A percentile compares a stretch with the other conserved stretches of the same genome.
Evolutionary conservation across 106 monocot species (phyloP).

Genomic region (Phalaenopsis equestris): DNA sequence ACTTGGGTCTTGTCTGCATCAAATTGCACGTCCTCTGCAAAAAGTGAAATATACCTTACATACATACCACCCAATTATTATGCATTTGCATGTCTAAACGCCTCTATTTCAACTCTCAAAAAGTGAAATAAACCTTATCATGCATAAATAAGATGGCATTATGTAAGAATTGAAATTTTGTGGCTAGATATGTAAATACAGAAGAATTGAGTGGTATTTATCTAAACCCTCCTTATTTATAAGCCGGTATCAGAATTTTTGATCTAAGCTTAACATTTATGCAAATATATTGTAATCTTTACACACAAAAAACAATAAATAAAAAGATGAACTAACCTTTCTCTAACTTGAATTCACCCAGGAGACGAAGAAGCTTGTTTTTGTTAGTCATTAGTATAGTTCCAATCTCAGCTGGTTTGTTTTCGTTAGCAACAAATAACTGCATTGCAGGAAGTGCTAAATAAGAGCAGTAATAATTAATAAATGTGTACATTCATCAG

Average conservation of each 20-base stretch:
- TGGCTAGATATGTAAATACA: no score
- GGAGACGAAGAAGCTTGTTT: slow-evolving; percentile 79
- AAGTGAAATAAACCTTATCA: no score
- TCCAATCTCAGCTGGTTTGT: slow-evolving; percentile 75
- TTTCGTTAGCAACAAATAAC: slow-evolving; percentile 86
- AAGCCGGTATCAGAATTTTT: neutral
- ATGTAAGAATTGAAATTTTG: no score
- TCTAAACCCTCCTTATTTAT: no score
- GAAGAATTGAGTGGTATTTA: no score
- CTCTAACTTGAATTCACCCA: slow-evolving; percentile 62
- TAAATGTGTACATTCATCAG: neutral
- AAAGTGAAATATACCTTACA: neutral
- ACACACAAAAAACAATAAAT: neutral
- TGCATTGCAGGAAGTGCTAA: slow-evolving; percentile 8
- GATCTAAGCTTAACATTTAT: neutral
- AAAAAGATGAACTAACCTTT: slow-evolving; percentile 48
- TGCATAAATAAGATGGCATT: no score
- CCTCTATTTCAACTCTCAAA: no score
- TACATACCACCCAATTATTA: no score
- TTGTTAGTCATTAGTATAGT: slow-evolving; percentile 69
- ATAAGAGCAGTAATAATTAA: neutral
- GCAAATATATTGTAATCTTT: neutral
- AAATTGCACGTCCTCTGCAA: slow-evolving; percentile 61
- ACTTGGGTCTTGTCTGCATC: slow-evolving; percentile 62
- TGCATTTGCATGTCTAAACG: no score